Percentiles rank a stretch among this genome's conserved stretches.
Evolutionary conservation across 306 rosid species (phyloP).

Genomic region (Prunus campanulata): DNA sequence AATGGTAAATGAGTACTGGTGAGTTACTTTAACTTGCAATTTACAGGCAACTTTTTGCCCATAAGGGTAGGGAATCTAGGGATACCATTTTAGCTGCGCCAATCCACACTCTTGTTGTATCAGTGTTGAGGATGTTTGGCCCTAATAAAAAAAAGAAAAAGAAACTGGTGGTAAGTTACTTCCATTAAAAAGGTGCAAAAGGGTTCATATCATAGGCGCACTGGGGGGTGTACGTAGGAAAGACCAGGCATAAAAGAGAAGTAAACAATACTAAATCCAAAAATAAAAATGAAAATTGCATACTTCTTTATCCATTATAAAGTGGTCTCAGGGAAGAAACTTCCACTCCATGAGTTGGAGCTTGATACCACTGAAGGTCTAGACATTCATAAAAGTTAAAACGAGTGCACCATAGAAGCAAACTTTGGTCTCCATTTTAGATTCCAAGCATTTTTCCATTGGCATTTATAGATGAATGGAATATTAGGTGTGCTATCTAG

Average conservation of each 20-base stretch:
- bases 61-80: not conserved
- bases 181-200: not conserved
- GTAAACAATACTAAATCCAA: not conserved
- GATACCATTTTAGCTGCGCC: not conserved
- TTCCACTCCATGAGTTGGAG: not conserved
- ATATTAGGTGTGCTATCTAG: not conserved
- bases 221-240: not conserved
- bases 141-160: not conserved
- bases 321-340: not conserved
- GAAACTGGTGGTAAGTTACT: not conserved
- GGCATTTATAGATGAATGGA: not conserved
- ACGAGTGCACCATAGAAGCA: not conserved
- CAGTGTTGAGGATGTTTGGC: not conserved
- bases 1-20: constrained; percentile 80
- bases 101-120: not conserved
- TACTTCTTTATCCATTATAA: not conserved
- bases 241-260: not conserved
- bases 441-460: not conserved
- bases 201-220: not conserved
- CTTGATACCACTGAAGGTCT: not conserved
- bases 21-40: constrained; percentile 26
- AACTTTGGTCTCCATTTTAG: not conserved
- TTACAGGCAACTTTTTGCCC: not conserved
- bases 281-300: not conserved
- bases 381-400: not conserved